phyloP scores from a whole-genome alignment of 2,329 filamentous ascomycete genomes.

The Trichoderma endophyticum region DNA sequence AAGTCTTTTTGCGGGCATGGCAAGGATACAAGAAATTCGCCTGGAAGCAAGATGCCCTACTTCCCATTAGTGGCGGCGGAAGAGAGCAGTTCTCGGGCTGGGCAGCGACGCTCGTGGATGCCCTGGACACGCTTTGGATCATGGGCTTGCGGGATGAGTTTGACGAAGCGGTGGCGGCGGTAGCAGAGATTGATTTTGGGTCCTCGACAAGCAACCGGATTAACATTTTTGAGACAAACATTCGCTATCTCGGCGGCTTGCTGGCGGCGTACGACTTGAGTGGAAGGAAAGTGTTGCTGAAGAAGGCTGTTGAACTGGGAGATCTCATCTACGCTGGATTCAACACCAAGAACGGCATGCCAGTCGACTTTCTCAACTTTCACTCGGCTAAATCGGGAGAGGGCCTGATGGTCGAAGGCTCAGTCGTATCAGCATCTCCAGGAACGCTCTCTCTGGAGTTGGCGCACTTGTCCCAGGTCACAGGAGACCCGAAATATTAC shows the following conservation, averaged over 20 bases:
- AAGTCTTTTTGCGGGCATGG: conserved; percentile 34
- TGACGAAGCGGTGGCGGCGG: conserved; percentile 57
- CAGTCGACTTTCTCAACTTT: conserved; percentile 49
- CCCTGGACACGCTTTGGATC: conserved; percentile 70
- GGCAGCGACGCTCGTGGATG: conserved; percentile 65
- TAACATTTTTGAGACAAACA: conserved; percentile 69
- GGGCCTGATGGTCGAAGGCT: conserved; percentile 32
- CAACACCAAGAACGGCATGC: conserved; percentile 67
- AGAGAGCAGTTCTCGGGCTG: conserved; percentile 63
- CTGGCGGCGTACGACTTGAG: conserved; percentile 68
- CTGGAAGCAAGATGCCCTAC: conserved; percentile 63
- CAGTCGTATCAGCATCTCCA: conserved; percentile 44
- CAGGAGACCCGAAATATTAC: conserved; percentile 69
- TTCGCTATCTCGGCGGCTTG: conserved; percentile 67
- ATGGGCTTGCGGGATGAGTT: conserved; percentile 67
- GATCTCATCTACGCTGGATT: conserved; percentile 64
- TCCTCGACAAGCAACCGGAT: conserved; percentile 46
- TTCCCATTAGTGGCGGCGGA: conserved; percentile 50
- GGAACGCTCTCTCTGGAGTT: conserved; percentile 72
- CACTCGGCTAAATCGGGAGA: conserved; percentile 35
- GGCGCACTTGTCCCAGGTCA: conserved; percentile 69
- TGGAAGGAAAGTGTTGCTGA: conserved; percentile 51
- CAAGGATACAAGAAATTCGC: conserved; percentile 59
- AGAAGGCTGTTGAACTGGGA: conserved; percentile 61
- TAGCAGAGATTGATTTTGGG: conserved; percentile 59